A percentile compares a stretch with the other conserved stretches of the same genome.
phyloP scores from a whole-genome alignment of 352 stramenopile species.

The Globisporangium spiculum region DNA sequence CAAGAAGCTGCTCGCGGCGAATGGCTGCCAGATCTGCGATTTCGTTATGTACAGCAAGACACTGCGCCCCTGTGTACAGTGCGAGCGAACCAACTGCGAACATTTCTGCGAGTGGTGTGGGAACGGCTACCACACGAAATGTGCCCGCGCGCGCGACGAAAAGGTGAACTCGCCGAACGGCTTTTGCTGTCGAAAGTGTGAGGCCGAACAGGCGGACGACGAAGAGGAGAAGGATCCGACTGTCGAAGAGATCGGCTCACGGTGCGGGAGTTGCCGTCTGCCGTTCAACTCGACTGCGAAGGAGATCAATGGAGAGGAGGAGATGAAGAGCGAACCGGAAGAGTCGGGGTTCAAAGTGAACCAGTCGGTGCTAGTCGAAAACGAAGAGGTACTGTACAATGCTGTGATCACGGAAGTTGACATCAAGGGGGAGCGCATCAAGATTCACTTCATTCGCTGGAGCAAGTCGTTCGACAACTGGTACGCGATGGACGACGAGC shows the following conservation, averaged over 20 bases:
- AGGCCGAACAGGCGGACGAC: conserved; percentile 63
- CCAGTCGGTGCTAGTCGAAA: conserved; percentile 82
- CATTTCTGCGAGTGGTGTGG: conserved; percentile 86
- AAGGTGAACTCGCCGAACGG: conserved; percentile 50
- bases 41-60: conserved; percentile 72
- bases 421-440: conserved; percentile 62
- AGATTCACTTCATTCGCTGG: conserved; percentile 87
- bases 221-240: conserved; percentile 35
- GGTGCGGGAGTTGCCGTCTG: conserved; percentile 58
- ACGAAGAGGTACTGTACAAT: conserved; percentile 87
- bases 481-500: conserved; percentile 88
- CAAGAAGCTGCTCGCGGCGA: conserved; percentile 48
- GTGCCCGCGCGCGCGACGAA: conserved; percentile 46
- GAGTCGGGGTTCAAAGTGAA: conserved; percentile 70
- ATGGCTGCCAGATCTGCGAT: conserved; percentile 78
- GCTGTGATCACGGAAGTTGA: conserved; percentile 84
- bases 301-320: conserved; percentile 10
- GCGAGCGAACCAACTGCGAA: conserved; percentile 55
- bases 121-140: conserved; percentile 76
- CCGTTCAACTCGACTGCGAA: conserved; percentile 46
- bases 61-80: conserved; percentile 66
- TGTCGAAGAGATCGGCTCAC: conserved; percentile 57
- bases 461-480: conserved; percentile 88
- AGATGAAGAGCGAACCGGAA: conserved; percentile 18
- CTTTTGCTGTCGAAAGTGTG: conserved; percentile 76